These are phyloP conservation scores for Domatiomyces globalis DNA, from an alignment of 2,329 filamentous ascomycete species.

Conservation along the genomic window DNA sequence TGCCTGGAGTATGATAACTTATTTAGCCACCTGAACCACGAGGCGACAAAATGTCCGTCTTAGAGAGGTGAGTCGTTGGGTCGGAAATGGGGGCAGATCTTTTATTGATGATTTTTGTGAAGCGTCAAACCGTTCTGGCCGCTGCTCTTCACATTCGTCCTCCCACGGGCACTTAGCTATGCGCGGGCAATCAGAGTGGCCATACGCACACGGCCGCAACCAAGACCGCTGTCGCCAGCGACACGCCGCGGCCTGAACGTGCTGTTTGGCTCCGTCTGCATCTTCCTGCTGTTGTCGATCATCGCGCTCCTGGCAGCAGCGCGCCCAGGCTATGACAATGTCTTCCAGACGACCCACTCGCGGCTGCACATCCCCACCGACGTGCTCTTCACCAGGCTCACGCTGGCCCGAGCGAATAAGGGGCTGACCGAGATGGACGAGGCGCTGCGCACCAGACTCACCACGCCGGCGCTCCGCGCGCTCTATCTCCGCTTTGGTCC, in stretches of 20 bases:
- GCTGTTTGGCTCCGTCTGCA: constrained; percentile 38
- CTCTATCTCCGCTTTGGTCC: constrained; percentile 78
- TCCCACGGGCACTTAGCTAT: constrained; percentile 16
- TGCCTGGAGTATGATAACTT: too few species aligned
- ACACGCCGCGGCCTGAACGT: constrained; percentile 32
- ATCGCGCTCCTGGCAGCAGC: constrained; percentile 45
- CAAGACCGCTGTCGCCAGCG: constrained; percentile 24
- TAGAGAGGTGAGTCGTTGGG: not conserved
- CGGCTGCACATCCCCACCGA: constrained; percentile 75
- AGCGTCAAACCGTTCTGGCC: constrained; percentile 20
- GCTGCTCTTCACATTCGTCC: constrained; percentile 17
- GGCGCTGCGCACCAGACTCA: constrained; percentile 52
- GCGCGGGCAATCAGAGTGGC: constrained; percentile 14
- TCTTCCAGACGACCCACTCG: constrained; percentile 64
- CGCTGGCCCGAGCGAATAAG: constrained; percentile 26
- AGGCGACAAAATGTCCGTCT: not conserved
- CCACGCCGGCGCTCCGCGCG: constrained; percentile 33
- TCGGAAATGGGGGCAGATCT: too few species aligned
- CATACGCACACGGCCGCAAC: constrained; percentile 22
- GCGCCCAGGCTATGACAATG: constrained; percentile 43
- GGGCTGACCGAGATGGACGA: constrained; percentile 43
- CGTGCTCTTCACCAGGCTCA: constrained; percentile 66
- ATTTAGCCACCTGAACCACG: not conserved
- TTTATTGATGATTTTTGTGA: not conserved
- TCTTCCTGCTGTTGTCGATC: constrained; percentile 48